Percentiles rank a stretch among this genome's conserved stretches.
These are phyloP conservation scores for Colletotrichum sp. DNA, from an alignment of 2,329 filamentous ascomycete genomes.

Conservation along the genomic window DNA sequence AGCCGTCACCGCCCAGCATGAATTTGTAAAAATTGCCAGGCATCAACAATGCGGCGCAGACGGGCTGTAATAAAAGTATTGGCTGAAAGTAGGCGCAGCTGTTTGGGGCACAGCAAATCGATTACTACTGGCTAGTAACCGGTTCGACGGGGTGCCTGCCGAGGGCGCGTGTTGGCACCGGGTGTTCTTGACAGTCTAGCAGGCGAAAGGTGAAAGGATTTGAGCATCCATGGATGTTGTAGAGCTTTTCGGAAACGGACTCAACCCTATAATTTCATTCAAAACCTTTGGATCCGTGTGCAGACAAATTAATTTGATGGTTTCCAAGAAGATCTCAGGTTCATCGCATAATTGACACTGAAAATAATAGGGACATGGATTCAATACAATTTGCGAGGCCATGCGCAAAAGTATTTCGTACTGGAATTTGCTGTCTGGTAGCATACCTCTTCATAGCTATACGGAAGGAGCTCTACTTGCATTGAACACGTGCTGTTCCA, in stretches of 20 bases:
- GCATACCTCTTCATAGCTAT: no score
- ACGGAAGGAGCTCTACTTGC: no score
- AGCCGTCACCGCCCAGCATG: not conserved
- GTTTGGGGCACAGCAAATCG: not conserved
- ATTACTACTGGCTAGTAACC: not conserved
- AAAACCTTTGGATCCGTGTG: not conserved
- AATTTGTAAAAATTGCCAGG: not conserved
- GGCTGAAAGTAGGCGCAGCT: not conserved
- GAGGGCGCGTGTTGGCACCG: not conserved
- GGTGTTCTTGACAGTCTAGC: not conserved
- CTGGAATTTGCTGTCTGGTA: not conserved
- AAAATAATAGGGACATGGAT: not conserved
- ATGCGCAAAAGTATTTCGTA: fast-evolving
- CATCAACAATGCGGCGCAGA: not conserved
- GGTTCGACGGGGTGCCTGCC: not conserved
- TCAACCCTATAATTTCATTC: fast-evolving
- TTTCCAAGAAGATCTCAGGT: not conserved
- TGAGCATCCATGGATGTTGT: not conserved
- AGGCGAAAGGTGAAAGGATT: fast-evolving
- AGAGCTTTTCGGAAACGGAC: not conserved
- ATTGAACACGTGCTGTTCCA: no score
- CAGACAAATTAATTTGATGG: not conserved
- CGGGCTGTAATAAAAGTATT: not conserved
- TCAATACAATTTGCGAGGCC: fast-evolving
- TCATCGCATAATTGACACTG: fast-evolving